Conservation (phyloP, 73 alveolate species). For the Tetrahymena borealis region DNA sequence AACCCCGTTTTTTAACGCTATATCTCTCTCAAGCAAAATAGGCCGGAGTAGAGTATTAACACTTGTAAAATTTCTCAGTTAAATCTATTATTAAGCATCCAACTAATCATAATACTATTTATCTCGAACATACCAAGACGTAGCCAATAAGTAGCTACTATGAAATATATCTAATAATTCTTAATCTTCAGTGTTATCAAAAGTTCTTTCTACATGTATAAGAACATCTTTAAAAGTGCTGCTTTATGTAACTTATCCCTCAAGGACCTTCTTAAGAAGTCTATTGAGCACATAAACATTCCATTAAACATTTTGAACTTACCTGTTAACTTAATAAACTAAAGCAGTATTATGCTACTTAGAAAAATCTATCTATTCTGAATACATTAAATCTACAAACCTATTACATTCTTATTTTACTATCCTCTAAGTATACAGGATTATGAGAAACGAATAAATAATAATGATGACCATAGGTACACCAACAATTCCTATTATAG, state of each 20-base stretch:
- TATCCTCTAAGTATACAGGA: not conserved
- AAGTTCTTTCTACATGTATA: not conserved
- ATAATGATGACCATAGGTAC: not conserved
- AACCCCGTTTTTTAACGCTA: not conserved
- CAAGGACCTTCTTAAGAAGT: not conserved
- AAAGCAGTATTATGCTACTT: not conserved
- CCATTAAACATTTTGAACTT: not conserved
- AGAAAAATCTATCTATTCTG: not conserved
- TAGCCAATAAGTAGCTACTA: not conserved
- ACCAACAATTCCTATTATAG: not conserved
- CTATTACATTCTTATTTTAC: not conserved
- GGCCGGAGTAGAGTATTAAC: not conserved
- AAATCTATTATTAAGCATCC: not conserved
- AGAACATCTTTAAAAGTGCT: not conserved
- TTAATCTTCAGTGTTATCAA: not conserved
- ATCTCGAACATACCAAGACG: not conserved
- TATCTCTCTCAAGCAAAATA: not conserved
- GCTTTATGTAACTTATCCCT: not conserved
- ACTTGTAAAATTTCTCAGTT: not conserved
- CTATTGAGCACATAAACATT: not conserved
- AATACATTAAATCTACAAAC: not conserved
- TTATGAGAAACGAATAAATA: not conserved
- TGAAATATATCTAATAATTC: not conserved
- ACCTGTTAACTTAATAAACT: not conserved
- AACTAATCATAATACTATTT: not conserved